These are phyloP conservation scores for Oenanthe sinensis DNA, from an alignment of 129 eudicot genomes.

Conservation along the genomic window DNA sequence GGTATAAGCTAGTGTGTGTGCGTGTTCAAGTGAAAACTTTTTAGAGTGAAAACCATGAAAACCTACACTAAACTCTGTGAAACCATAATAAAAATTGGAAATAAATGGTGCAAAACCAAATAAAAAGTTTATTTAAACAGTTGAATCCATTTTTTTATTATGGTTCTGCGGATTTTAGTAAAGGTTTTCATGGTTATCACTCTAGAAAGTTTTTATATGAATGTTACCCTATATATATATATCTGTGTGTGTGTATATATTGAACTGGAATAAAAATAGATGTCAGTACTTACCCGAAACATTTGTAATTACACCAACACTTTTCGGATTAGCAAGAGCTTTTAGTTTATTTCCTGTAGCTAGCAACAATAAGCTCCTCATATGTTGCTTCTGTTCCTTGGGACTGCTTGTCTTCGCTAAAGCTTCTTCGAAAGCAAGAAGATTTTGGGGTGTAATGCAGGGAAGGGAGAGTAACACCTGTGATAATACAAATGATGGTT, in stretches of 20 bases:
- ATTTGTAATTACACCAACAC: conserved; percentile 77
- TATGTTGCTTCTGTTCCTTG: conserved; percentile 90
- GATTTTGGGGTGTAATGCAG: conserved; percentile 59
- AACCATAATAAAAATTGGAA: too few species aligned
- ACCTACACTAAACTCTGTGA: too few species aligned
- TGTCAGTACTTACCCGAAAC: conserved; percentile 46
- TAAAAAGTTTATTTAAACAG: too few species aligned
- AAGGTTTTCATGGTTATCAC: too few species aligned
- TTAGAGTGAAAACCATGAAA: too few species aligned
- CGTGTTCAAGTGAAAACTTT: too few species aligned
- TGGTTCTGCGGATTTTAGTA: too few species aligned
- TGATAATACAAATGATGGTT: not conserved
- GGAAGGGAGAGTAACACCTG: conserved; percentile 92
- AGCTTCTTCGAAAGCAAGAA: conserved; percentile 87
- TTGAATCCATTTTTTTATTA: too few species aligned
- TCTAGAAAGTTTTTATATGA: too few species aligned
- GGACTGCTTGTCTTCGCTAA: conserved; percentile 74
- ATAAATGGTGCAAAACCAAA: too few species aligned
- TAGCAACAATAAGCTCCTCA: conserved; percentile 66
- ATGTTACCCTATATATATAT: too few species aligned
- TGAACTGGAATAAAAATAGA: not conserved
- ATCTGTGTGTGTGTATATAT: not conserved
- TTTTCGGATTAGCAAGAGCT: conserved; percentile 78
- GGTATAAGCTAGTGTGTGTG: too few species aligned
- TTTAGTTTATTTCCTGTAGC: conserved; percentile 77